Evolutionary conservation across 176 grass and related monocot species (phyloP).

Genomic region (Aegilops bicornis): DNA sequence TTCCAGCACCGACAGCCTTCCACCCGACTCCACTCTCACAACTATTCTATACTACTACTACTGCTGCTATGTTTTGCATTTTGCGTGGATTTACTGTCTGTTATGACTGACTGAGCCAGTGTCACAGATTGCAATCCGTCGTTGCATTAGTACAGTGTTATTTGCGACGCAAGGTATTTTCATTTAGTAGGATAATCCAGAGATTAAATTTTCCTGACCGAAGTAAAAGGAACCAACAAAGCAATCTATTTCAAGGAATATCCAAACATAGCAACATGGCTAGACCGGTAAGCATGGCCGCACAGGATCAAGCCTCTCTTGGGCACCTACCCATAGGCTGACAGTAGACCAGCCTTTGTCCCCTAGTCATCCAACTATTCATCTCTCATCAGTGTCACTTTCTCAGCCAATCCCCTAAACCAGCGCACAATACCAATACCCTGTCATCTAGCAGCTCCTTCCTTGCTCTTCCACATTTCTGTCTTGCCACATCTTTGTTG

Average conservation of each 20-base stretch:
- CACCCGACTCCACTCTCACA: conserved; percentile 12
- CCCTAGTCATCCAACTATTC: conserved; percentile 42
- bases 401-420: conserved; percentile 18
- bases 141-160: no score
- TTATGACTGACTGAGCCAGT: no score
- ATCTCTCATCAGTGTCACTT: conserved; percentile 18
- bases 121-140: no score
- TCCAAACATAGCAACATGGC: background rate
- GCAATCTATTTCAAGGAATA: background rate
- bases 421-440: background rate
- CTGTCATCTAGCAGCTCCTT: background rate
- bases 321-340: conserved; percentile 1
- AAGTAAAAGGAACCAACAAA: no score
- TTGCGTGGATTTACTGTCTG: background rate
- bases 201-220: no score
- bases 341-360: conserved; percentile 38
- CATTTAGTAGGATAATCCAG: no score
- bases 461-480: background rate
- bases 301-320: background rate
- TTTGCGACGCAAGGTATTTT: no score
- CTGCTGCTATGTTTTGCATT: background rate
- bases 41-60: background rate
- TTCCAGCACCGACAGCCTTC: conserved; percentile 35
- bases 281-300: background rate
- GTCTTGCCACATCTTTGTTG: background rate